Evolutionary conservation across 2,329 filamentous ascomycete species (phyloP).

Genomic region (Fusarium virguliforme): DNA sequence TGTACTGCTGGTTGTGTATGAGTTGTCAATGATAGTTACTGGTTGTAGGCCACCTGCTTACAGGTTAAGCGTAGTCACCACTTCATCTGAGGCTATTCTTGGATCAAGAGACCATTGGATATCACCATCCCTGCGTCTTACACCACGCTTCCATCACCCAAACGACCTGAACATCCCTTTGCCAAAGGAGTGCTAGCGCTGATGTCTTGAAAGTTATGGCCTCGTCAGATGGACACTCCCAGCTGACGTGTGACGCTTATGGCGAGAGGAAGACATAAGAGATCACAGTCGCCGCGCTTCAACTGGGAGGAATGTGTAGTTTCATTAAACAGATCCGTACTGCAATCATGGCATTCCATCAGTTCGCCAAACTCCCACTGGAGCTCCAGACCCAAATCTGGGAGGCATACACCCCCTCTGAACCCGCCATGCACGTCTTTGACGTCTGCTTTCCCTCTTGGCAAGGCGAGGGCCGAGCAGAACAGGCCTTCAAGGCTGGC

Average conservation of each 20-base stretch:
- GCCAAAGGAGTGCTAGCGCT: conserved; percentile 23
- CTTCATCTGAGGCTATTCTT: background rate
- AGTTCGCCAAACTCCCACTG: conserved; percentile 42
- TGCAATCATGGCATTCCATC: conserved; percentile 41
- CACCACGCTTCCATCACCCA: background rate
- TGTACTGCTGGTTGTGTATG: background rate
- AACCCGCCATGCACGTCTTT: conserved; percentile 51
- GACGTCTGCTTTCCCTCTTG: conserved; percentile 52
- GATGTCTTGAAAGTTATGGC: conserved; percentile 4
- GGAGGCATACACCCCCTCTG: conserved; percentile 36
- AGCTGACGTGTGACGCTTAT: conserved; percentile 26
- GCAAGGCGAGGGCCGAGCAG: conserved; percentile 29
- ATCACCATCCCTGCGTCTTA: background rate
- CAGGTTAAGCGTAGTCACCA: background rate
- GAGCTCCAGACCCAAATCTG: conserved; percentile 49
- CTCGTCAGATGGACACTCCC: background rate
- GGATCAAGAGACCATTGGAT: background rate
- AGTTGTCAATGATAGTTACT: background rate
- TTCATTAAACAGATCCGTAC: background rate
- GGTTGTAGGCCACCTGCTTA: background rate
- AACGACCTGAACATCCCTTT: background rate
- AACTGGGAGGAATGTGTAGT: background rate
- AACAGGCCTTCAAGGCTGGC: conserved; percentile 30
- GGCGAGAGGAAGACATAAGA: background rate
- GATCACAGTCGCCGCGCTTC: background rate